A percentile compares a stretch with the other conserved stretches of the same genome.
These are phyloP conservation scores for Colletotrichum incanum DNA, from an alignment of 2,329 filamentous ascomycete genomes.

Conservation along the genomic window DNA sequence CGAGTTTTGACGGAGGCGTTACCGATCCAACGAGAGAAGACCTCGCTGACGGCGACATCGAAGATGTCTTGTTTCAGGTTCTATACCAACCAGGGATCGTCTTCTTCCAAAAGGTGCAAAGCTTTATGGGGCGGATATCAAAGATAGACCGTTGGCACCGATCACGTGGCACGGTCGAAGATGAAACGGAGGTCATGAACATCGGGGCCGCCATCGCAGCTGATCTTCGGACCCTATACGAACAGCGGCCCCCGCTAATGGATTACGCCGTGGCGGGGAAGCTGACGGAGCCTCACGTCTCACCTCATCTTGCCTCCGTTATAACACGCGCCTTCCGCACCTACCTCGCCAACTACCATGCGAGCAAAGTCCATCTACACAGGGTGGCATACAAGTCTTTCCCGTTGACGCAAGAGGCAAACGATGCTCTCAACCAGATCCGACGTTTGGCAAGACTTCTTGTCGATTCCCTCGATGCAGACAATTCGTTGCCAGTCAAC, in stretches of 20 bases:
- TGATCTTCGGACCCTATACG: conserved; percentile 66
- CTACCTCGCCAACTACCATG: conserved; percentile 71
- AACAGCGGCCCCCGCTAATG: conserved; percentile 67
- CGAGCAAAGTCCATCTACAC: conserved; percentile 70
- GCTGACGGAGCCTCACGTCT: conserved; percentile 64
- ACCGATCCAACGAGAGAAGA: conserved; percentile 44
- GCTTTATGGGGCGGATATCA: conserved; percentile 70
- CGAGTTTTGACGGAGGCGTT: conserved; percentile 54
- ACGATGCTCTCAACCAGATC: conserved; percentile 64
- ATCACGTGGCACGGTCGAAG: conserved; percentile 68
- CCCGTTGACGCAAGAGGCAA: conserved; percentile 66
- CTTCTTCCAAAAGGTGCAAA: conserved; percentile 72
- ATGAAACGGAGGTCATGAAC: conserved; percentile 72
- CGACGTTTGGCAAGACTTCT: conserved; percentile 63
- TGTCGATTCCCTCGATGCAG: conserved; percentile 56
- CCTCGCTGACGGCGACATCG: conserved; percentile 55
- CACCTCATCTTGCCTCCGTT: conserved; percentile 63
- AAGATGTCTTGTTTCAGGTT: conserved; percentile 69
- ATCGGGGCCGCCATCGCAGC: conserved; percentile 65
- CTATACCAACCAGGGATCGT: conserved; percentile 69
- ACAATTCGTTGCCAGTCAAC: conserved; percentile 67
- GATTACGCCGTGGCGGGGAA: conserved; percentile 69
- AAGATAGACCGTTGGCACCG: conserved; percentile 72
- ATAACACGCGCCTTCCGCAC: conserved; percentile 69
- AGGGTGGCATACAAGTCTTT: conserved; percentile 70